These are phyloP conservation scores for Lactarius deliciosus DNA, from an alignment of 768 basidiomycete species.

Conservation along the genomic window DNA sequence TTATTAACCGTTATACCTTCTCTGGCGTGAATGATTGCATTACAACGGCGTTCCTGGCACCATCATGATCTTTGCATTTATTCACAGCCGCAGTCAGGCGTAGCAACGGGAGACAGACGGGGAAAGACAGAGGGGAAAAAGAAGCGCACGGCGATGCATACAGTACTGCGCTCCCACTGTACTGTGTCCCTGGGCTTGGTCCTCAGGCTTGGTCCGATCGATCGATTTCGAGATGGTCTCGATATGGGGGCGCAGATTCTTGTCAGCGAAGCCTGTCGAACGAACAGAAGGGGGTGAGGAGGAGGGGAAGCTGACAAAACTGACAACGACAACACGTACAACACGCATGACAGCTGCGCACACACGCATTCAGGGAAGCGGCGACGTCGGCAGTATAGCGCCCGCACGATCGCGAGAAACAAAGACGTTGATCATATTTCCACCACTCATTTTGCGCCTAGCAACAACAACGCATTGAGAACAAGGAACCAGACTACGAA, in stretches of 20 bases:
- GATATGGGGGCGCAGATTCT: conserved; percentile 22
- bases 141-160: conserved; percentile 3
- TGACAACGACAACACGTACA: conserved; percentile 12
- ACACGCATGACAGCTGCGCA: conserved; percentile 13
- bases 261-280: conserved; percentile 11
- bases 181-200: neutral
- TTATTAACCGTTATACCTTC: conserved; percentile 11
- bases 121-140: neutral
- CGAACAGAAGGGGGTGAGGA: neutral
- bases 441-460: conserved; percentile 11
- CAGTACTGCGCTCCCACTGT: neutral
- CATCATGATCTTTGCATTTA: neutral
- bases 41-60: conserved; percentile 4
- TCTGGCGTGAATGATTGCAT: neutral
- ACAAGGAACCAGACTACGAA: conserved; percentile 8
- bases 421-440: neutral
- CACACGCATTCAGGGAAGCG: conserved; percentile 18
- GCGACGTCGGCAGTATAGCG: conserved; percentile 13
- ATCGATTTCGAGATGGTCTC: conserved; percentile 19
- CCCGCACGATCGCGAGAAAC: conserved; percentile 4
- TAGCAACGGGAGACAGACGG: conserved; percentile 14
- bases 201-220: conserved; percentile 5
- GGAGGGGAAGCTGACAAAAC: neutral
- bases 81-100: conserved; percentile 4
- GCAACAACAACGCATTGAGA: conserved; percentile 12